Percentiles rank a stretch among this genome's conserved stretches.
These are phyloP conservation scores for Crithidia expoeki DNA, from an alignment of 208 protist genomes.

Conservation along the genomic window DNA sequence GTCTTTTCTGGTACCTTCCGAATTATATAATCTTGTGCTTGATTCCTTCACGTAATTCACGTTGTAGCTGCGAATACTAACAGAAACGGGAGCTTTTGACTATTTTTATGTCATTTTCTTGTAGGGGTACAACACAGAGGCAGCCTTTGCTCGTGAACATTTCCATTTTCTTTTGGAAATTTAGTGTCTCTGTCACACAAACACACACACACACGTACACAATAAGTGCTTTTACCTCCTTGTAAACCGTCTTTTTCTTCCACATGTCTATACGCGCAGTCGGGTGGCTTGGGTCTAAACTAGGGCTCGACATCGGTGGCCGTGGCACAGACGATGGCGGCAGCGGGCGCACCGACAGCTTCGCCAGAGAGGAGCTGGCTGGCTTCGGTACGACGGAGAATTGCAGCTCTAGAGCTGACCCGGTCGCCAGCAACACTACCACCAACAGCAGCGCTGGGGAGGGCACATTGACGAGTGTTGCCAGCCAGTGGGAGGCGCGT, in stretches of 20 bases:
- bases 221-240: not conserved
- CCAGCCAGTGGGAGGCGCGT: conserved; percentile 31
- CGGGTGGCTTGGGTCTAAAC: conserved; percentile 77
- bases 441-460: not conserved
- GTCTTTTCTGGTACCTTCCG: not conserved
- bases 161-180: too few species aligned
- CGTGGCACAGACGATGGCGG: conserved; percentile 21
- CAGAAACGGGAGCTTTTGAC: not conserved
- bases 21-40: not conserved
- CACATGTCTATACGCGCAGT: conserved; percentile 64
- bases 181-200: too few species aligned
- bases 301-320: conserved; percentile 78
- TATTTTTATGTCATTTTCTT: not conserved
- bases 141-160: too few species aligned
- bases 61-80: not conserved
- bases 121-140: too few species aligned
- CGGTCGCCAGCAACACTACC: not conserved
- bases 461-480: conserved; percentile 12
- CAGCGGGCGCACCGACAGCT: conserved; percentile 4
- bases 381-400: conserved; percentile 32
- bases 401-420: conserved; percentile 25
- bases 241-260: not conserved
- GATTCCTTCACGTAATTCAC: too few species aligned
- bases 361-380: conserved; percentile 16
- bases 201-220: too few species aligned